Evolutionary conservation across 2,329 filamentous ascomycete species (phyloP), one percentile per base, ranked within the genome.

Genomic region (Colletotrichum siamense): DNA sequence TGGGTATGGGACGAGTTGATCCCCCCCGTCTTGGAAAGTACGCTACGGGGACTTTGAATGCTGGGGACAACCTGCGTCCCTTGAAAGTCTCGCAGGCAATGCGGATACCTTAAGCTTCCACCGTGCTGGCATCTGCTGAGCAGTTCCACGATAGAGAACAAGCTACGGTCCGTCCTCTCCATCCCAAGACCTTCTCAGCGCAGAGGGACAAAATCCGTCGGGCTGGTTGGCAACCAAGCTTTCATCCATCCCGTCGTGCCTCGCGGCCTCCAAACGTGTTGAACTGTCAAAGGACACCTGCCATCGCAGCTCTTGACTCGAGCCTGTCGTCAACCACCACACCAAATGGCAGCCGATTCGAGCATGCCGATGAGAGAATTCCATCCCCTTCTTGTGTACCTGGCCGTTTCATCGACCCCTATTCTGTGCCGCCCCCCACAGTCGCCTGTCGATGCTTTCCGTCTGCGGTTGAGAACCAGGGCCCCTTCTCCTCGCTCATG

Each of bases 291-390:
- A 13, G 65, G 64, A 69, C 73, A 73, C 16, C 73, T 73, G 64
- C 57, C 74, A 74, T 74, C 70, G 65, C 74, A 65, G 70, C 74
- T 76, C 74, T 76, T 74, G 70, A 76, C 74, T 69, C 59, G 49
- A 34, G 32, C 49, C 59, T 32, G 28, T 65, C 44, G 30, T 61
- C 34, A 61, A 26, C 18, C 49, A 52, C 12, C 12, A 76, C 55
- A 66, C 61, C 52, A 55, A 66, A 52, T 52, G 28, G 62, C 70
- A 55, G 64, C 71, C 59, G 28, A 30, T 74, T 36, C 26, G 59
- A 69, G 44, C 70, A 65, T 39, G 44, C 18, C 65, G 59, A 76
- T 55, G 74, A 76, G 74, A 74, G 44, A 69, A 44, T 61, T 74
- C 34, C 30, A n/a, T 64, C 64, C 59, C 57, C 59, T 66, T 57